A percentile compares a stretch with the other conserved stretches of the same genome.
phyloP scores from a whole-genome alignment of 371 early-diverging fungal genomes.

The Rhizopus sp. region DNA sequence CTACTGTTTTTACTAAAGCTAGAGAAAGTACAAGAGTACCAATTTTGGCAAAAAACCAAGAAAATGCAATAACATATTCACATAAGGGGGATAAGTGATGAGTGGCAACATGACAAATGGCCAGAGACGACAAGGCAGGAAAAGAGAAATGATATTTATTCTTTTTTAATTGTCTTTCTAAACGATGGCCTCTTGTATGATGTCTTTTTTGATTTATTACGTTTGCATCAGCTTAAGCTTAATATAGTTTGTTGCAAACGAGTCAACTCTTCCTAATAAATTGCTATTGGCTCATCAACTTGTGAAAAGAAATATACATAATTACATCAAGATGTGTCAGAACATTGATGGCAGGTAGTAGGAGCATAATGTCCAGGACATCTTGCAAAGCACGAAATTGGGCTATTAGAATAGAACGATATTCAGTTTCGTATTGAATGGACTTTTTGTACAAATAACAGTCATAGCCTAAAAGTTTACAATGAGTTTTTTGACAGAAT shows the following conservation, averaged over 20 bases:
- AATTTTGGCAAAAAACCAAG: not conserved
- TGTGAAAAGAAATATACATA: conserved; percentile 11
- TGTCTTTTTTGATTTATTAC: conserved; percentile 5
- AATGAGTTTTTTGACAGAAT: conserved; percentile 12
- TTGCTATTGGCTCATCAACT: conserved; percentile 11
- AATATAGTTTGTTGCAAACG: conserved; percentile 4
- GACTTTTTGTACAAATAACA: conserved; percentile 10
- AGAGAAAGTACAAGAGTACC: not conserved
- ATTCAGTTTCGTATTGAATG: conserved; percentile 11
- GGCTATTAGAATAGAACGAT: conserved; percentile 12
- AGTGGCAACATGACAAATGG: conserved; percentile 10
- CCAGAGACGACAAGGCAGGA: conserved; percentile 10
- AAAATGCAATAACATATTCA: conserved; percentile 6
- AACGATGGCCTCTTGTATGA: conserved; percentile 13
- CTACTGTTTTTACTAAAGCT: conserved; percentile 7
- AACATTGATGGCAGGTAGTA: conserved; percentile 12
- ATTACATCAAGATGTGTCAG: conserved; percentile 13
- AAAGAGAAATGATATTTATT: conserved; percentile 12
- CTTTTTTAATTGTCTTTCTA: conserved; percentile 12
- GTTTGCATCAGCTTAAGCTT: conserved; percentile 14
- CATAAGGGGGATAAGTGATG: conserved; percentile 6
- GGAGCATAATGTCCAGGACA: conserved; percentile 8
- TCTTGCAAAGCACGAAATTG: conserved; percentile 15
- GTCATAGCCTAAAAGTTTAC: conserved; percentile 15
- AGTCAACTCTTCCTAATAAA: conserved; percentile 14